These are phyloP conservation scores for Ophiostoma fasciatum DNA, from an alignment of 2,329 filamentous ascomycete species.

Conservation along the genomic window DNA sequence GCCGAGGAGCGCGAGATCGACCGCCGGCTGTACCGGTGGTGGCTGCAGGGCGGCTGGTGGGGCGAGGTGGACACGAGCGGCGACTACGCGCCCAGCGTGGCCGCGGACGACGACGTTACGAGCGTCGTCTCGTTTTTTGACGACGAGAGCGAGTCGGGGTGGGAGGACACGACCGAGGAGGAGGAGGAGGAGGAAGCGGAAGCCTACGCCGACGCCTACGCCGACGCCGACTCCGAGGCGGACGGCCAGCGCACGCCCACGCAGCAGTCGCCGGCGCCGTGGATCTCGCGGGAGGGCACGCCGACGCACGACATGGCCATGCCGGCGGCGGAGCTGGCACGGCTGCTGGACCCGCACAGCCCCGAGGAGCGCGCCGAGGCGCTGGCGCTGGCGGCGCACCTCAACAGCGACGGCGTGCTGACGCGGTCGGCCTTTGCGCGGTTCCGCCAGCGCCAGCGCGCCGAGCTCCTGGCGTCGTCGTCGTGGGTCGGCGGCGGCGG, in stretches of 20 bases:
- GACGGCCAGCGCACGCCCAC: conserved; percentile 51
- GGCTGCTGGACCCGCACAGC: conserved; percentile 66
- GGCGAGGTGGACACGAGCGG: conserved; percentile 68
- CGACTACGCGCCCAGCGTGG: conserved; percentile 48
- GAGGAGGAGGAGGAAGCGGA: conserved; percentile 32
- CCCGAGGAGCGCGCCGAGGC: conserved; percentile 71
- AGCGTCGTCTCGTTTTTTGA: conserved; percentile 57
- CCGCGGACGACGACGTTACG: conserved; percentile 56
- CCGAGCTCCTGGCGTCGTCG: conserved; percentile 41
- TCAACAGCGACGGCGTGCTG: conserved; percentile 55
- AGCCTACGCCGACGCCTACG: conserved; percentile 31
- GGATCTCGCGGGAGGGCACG: conserved; percentile 32
- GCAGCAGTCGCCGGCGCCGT: conserved; percentile 12
- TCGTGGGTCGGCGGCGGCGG: conserved; percentile 15
- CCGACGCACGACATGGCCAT: conserved; percentile 48
- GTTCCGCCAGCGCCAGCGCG: conserved; percentile 52
- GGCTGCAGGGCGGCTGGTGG: conserved; percentile 72
- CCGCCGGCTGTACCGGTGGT: conserved; percentile 66
- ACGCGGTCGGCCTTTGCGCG: conserved; percentile 67
- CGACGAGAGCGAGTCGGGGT: conserved; percentile 16
- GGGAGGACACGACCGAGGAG: conserved; percentile 26
- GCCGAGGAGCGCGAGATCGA: conserved; percentile 53
- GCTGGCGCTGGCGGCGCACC: conserved; percentile 62
- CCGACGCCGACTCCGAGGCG: conserved; percentile 20
- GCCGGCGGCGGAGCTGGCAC: conserved; percentile 54